Conservation (phyloP, 768 basidiomycete species). For the Suillus subalutaceus region DNA sequence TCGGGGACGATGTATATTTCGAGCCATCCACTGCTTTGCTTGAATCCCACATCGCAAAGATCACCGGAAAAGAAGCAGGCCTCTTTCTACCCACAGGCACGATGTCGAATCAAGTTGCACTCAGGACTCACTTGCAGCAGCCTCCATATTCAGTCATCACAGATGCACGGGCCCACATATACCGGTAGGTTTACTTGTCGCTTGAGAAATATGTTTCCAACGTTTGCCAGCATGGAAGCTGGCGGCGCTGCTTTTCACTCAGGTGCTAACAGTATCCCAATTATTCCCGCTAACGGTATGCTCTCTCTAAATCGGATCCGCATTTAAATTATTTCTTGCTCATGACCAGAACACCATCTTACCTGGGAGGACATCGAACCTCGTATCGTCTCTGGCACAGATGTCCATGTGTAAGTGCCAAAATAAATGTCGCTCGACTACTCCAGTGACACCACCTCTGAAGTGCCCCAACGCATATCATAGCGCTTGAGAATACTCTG, state of each 20-base stretch:
- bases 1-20: conserved; percentile 80
- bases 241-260: conserved; percentile 84
- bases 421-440: conserved; percentile 9
- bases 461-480: conserved; percentile 82
- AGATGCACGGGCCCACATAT: conserved; percentile 84
- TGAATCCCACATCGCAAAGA: conserved; percentile 70
- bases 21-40: conserved; percentile 64
- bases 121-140: conserved; percentile 86
- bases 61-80: conserved; percentile 90
- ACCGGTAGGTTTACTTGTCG: conserved; percentile 46
- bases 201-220: not conserved
- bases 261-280: conserved; percentile 64
- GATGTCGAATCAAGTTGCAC: conserved; percentile 87
- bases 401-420: conserved; percentile 62
- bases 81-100: conserved; percentile 91
- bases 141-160: conserved; percentile 88
- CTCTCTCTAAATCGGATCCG: conserved; percentile 77
- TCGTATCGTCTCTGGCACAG: conserved; percentile 60
- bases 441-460: conserved; percentile 17
- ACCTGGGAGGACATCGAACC: conserved; percentile 75
- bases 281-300: conserved; percentile 65
- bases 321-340: conserved; percentile 22
- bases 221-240: conserved; percentile 49
- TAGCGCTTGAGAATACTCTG: conserved; percentile 93
- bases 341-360: conserved; percentile 56